phyloP scores from a whole-genome alignment of 164 flowering plant species.

The Vitis amurensis region DNA sequence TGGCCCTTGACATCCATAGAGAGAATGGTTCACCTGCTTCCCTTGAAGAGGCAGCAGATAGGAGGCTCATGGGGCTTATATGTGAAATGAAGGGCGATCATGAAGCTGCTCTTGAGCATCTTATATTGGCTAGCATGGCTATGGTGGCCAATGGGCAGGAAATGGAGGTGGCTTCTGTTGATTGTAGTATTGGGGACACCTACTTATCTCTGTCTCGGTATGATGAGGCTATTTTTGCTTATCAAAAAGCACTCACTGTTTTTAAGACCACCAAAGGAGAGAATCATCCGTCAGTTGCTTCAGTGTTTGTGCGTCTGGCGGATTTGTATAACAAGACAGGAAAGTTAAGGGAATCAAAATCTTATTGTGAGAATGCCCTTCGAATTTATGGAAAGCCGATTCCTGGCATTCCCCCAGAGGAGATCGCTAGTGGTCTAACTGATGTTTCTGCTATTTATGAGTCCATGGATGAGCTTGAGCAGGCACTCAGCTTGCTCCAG shows the following conservation, averaged over 20 bases:
- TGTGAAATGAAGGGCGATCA: constrained; percentile 90
- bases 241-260: constrained; percentile 86
- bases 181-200: constrained; percentile 90
- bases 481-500: constrained; percentile 75
- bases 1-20: constrained; percentile 86
- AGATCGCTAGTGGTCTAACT: constrained; percentile 84
- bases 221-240: constrained; percentile 88
- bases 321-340: constrained; percentile 82
- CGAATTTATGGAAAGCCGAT: constrained; percentile 73
- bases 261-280: constrained; percentile 85
- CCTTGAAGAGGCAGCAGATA: constrained; percentile 87
- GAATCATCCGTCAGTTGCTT: constrained; percentile 85
- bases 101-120: constrained; percentile 94
- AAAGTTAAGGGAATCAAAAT: constrained; percentile 70
- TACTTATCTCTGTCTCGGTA: constrained; percentile 76
- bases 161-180: constrained; percentile 78
- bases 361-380: constrained; percentile 90
- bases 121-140: constrained; percentile 91
- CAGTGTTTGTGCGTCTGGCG: constrained; percentile 86
- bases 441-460: constrained; percentile 90
- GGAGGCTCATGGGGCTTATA: constrained; percentile 96
- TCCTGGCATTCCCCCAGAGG: constrained; percentile 75
- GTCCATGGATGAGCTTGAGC: constrained; percentile 81
- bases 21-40: constrained; percentile 71
- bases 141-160: constrained; percentile 87